Evolutionary conservation across 2,329 filamentous ascomycete genomes (phyloP), one percentile per base, ranked within the genome.

Genomic region (Botrytis porri): DNA sequence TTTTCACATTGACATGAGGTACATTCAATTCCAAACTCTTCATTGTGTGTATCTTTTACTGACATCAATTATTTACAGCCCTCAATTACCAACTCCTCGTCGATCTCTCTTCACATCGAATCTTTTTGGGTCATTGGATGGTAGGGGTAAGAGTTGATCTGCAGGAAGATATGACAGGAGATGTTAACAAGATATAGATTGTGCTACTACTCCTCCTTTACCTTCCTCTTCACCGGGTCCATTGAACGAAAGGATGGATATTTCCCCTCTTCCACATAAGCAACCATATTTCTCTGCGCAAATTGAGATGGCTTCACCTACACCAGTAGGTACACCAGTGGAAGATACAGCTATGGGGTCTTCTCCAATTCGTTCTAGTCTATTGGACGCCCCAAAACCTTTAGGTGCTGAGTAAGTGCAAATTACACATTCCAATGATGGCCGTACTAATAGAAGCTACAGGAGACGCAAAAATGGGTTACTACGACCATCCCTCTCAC

Each of bases 1-100:
- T 85, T 97, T 98, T 82, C 93, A 95, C 81, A 93, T 98, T 82
- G 95, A 98, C 83, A 94, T 92, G 80, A 98, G 95, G 95, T 98
- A 86, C 78, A 88, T 51, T 16, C 57, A 25, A 35, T 54, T 63
- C 22, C 3, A 43, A 41, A 35, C 8, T 37, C 22, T 66, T 10
- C 29, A 29, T 51, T 25, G 12, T 39, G 60, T 59, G 57, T 16
- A 39, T 39, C 35, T 51, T 67, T 37, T 63, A 63, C 76, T 65
- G 45, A 74, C 57, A 25, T 65, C 41, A 57, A 72, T 74, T n/a
- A 76, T 60, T 66, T 72, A 73, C 82, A 97, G 94, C 83, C 94
- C 94, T 48, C 91, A 93, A 82, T 87, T 95, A 77, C 91, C 92
- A 20, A 97, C 94, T 14, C 94, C 94, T 73, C 91, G 94, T 75